A percentile compares a stretch with the other conserved stretches of the same genome.
Evolutionary conservation across 2,329 filamentous ascomycete genomes (phyloP).

Genomic region (Sporothrix variecibatus): DNA sequence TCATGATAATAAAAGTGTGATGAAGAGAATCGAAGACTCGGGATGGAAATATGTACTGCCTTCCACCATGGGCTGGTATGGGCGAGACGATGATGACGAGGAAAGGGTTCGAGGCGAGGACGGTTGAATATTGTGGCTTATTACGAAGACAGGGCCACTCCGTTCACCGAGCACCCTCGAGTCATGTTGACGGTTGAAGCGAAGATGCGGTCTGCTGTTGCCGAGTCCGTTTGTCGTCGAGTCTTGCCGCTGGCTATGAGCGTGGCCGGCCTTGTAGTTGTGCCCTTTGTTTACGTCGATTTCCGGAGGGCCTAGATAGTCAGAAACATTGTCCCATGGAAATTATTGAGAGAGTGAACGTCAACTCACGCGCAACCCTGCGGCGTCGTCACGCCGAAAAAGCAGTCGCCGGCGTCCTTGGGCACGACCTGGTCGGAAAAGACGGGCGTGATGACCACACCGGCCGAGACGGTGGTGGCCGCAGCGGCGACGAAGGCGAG

Average conservation of each 20-base stretch:
- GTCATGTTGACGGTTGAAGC: neutral
- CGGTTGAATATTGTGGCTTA: too few relatives aligned
- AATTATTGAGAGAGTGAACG: neutral
- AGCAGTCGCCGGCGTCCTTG: conserved; percentile 53
- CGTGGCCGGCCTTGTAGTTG: too few relatives aligned
- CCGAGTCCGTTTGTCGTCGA: neutral
- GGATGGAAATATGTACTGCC: neutral
- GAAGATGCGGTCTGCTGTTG: neutral
- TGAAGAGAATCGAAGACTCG: neutral
- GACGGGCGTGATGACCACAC: conserved; percentile 59
- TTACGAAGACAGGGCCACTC: too few relatives aligned
- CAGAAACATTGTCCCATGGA: neutral
- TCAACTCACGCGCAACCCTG: conserved; percentile 58
- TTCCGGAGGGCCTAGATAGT: conserved; percentile 23
- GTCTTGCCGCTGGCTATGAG: neutral
- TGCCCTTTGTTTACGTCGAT: neutral
- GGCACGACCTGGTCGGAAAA: conserved; percentile 53
- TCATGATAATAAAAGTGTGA: neutral
- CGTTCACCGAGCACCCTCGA: too few relatives aligned
- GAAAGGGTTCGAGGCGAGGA: too few relatives aligned
- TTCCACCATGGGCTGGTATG: neutral
- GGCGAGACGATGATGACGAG: too few relatives aligned
- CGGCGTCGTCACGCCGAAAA: conserved; percentile 58
- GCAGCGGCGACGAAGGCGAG: conserved; percentile 46
- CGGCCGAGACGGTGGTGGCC: conserved; percentile 52